These are phyloP conservation scores for Coccomyxa sp. DNA, from an alignment of 139 green algal genomes.

Conservation along the genomic window DNA sequence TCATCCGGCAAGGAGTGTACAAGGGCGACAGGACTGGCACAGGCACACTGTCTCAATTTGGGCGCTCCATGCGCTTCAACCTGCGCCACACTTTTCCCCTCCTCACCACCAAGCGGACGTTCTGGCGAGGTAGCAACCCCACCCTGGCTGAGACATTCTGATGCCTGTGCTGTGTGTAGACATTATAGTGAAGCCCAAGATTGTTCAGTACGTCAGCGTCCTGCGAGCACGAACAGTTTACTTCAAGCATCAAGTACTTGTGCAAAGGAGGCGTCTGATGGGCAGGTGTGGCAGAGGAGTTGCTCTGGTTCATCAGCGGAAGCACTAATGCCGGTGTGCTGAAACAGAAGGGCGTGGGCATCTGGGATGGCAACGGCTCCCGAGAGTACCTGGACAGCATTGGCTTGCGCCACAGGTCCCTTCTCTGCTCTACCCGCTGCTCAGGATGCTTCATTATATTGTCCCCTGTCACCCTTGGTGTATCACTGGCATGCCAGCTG, in stretches of 20 bases:
- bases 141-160: too few relatives aligned
- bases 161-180: too few relatives aligned
- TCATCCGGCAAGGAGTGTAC: conserved; percentile 73
- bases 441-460: not conserved
- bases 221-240: too few relatives aligned
- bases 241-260: too few relatives aligned
- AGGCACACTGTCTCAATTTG: conserved; percentile 91
- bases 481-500: not conserved
- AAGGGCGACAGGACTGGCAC: conserved; percentile 93
- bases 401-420: conserved; percentile 45
- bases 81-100: conserved; percentile 94
- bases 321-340: conserved; percentile 82
- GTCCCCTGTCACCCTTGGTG: not conserved
- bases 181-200: too few relatives aligned
- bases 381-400: conserved; percentile 64
- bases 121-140: conserved; percentile 94
- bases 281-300: conserved; percentile 93
- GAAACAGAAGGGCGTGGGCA: conserved; percentile 83
- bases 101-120: conserved; percentile 96
- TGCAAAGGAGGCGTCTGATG: too few relatives aligned
- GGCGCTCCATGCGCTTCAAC: conserved; percentile 86
- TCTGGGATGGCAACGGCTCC: conserved; percentile 96
- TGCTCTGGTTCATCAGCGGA: conserved; percentile 98
- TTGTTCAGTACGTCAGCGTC: too few relatives aligned
- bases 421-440: not conserved